These are phyloP conservation scores for Moringa oleifera DNA, from an alignment of 345 rosid genomes.

Conservation along the genomic window DNA sequence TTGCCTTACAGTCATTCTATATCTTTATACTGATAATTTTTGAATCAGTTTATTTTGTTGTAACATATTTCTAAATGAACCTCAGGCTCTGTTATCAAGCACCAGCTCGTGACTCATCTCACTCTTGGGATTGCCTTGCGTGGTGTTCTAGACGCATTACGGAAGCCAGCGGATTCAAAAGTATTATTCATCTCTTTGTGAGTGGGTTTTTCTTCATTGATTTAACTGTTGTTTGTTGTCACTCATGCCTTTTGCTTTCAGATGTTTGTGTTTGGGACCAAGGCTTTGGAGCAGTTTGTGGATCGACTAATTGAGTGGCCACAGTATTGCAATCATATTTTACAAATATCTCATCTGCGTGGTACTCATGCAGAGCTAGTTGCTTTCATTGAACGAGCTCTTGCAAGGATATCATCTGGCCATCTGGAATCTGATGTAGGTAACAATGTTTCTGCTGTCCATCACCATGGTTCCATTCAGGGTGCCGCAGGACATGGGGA, in stretches of 20 bases:
- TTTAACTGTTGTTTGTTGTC: conserved; percentile 1
- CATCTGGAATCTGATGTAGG: conserved; percentile 63
- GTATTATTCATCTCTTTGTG: conserved; percentile 33
- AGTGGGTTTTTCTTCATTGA: conserved; percentile 1
- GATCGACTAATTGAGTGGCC: conserved; percentile 97
- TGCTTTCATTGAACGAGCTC: conserved; percentile 78
- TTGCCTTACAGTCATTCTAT: background rate
- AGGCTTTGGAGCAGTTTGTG: conserved; percentile 93
- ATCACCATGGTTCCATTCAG: conserved; percentile 47
- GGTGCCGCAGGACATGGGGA: conserved; percentile 50
- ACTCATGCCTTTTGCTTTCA: conserved; percentile 25
- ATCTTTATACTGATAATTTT: background rate
- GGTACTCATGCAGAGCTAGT: conserved; percentile 78
- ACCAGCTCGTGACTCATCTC: conserved; percentile 90
- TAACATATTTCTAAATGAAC: conserved; percentile 14
- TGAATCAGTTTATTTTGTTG: background rate
- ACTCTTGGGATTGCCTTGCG: conserved; percentile 95
- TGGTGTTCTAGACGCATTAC: conserved; percentile 85
- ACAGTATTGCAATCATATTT: conserved; percentile 94
- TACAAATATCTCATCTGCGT: conserved; percentile 95
- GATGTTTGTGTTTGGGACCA: conserved; percentile 98
- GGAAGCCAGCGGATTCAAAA: conserved; percentile 98
- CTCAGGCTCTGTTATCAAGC: conserved; percentile 92
- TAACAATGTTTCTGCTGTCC: conserved; percentile 34
- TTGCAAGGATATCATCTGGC: conserved; percentile 79